These are phyloP conservation scores for Seiridium cupressi DNA, from an alignment of 2,329 filamentous ascomycete genomes.

Conservation along the genomic window DNA sequence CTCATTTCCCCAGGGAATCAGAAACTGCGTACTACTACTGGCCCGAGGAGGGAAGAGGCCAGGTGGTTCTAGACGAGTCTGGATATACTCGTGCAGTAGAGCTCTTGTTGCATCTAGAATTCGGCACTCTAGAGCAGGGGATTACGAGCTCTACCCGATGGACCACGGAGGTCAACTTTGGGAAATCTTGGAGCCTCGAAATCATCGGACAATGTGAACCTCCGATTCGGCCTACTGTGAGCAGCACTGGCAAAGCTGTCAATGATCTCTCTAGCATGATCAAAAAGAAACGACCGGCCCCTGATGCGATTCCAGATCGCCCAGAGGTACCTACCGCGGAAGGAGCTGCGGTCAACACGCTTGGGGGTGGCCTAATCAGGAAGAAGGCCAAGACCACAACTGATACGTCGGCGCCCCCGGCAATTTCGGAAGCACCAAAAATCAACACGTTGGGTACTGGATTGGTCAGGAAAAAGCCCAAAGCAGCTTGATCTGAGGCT, in stretches of 20 bases:
- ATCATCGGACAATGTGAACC: constrained; percentile 43
- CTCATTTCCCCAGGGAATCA: constrained; percentile 48
- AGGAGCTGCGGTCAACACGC: constrained; percentile 26
- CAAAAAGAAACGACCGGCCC: constrained; percentile 40
- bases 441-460: constrained; percentile 34
- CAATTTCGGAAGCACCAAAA: neutral
- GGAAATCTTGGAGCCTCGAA: constrained; percentile 49
- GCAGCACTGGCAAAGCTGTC: constrained; percentile 21
- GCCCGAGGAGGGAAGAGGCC: constrained; percentile 60
- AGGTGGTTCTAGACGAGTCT: constrained; percentile 59
- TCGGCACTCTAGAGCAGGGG: constrained; percentile 63
- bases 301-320: constrained; percentile 7
- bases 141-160: constrained; percentile 66
- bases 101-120: constrained; percentile 71
- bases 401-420: neutral
- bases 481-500: constrained; percentile 20
- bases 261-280: constrained; percentile 50
- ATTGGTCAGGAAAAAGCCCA: constrained; percentile 51
- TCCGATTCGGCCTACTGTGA: constrained; percentile 12
- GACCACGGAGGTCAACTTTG: constrained; percentile 63
- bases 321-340: constrained; percentile 5
- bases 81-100: constrained; percentile 69
- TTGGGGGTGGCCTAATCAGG: constrained; percentile 39
- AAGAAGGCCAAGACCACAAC: constrained; percentile 47
- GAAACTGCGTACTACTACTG: constrained; percentile 65